These are phyloP conservation scores for Talaromyces sp. DNA, from an alignment of 2,329 filamentous ascomycete genomes.

Conservation along the genomic window DNA sequence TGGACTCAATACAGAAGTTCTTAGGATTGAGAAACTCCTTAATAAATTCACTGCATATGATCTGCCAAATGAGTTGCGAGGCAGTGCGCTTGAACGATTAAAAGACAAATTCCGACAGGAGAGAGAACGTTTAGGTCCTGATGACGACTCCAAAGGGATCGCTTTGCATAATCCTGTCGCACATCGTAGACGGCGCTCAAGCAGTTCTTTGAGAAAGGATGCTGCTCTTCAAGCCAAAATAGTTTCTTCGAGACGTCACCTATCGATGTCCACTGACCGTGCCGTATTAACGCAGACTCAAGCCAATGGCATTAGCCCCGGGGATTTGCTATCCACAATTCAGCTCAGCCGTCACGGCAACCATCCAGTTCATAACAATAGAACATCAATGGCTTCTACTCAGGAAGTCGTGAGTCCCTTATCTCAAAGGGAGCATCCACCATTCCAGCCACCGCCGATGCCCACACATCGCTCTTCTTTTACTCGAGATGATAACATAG, in stretches of 20 bases:
- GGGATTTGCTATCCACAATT: slow-evolving; percentile 74
- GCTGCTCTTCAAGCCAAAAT: slow-evolving; percentile 64
- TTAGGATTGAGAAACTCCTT: slow-evolving; percentile 91
- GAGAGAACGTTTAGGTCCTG: slow-evolving; percentile 70
- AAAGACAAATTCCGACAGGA: slow-evolving; percentile 92
- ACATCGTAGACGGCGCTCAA: slow-evolving; percentile 64
- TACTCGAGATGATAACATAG: slow-evolving; percentile 72
- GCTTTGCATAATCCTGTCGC: slow-evolving; percentile 77
- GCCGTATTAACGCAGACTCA: slow-evolving; percentile 8
- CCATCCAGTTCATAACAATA: slow-evolving; percentile 33
- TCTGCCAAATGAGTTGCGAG: slow-evolving; percentile 82
- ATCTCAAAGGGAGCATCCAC: slow-evolving; percentile 35
- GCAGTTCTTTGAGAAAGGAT: slow-evolving; percentile 70
- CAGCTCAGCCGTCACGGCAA: slow-evolving; percentile 61
- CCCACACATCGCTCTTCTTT: slow-evolving; percentile 30
- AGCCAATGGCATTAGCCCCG: slow-evolving; percentile 54
- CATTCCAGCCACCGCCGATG: slow-evolving; percentile 26
- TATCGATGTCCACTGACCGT: slow-evolving; percentile 12
- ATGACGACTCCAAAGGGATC: slow-evolving; percentile 86
- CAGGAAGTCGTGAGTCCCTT: slow-evolving; percentile 19
- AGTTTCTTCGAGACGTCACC: slow-evolving; percentile 35
- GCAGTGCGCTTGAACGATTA: slow-evolving; percentile 71
- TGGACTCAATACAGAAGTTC: slow-evolving; percentile 81
- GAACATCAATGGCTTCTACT: slow-evolving; percentile 22
- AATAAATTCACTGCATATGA: slow-evolving; percentile 87